Evolutionary conservation across 176 grass and related monocot genomes (phyloP), one percentile per base, ranked within the genome.

Genomic region (Carex littledalei): DNA sequence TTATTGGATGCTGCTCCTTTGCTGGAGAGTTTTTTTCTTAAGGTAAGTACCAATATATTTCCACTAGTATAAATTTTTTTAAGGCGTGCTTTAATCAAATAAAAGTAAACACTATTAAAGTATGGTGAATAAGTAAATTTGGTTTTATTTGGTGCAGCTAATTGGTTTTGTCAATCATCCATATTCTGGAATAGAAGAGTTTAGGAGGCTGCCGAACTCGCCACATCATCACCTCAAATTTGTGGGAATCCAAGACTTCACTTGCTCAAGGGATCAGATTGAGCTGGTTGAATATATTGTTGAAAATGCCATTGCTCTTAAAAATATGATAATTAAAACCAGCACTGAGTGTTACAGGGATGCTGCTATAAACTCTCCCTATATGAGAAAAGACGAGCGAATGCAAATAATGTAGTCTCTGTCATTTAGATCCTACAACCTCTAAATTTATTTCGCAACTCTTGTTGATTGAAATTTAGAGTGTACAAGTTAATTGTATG

Each of bases 261-360:
- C 74, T 34, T 78, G 50, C 74, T 78, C 52, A 26, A 31, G 52
- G 14, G 74, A 56, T 53, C 74, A 78, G 22, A 78, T 78, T 56
- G 74, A 78, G 49, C 74, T 78, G 74, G 47, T 56, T 78, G 50
- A 78, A 17, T 78, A 56, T 78, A 32, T 55, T 55, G 50, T 78
- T 56, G 50, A 55, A 78, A 78, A 78, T 78, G 74, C 74, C 11
- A 78, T 52, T 78, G 50, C 24, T 56, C 74, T 78, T 78, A 26
- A 56, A 6, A 54, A 78, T 32, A 32, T 78, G 74, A 56, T 32
- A 56, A 56, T 78, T 31, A 26, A 78, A 78, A 78, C 74, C 13
- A 56, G 29, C 14, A 7, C 0, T 4, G 24, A 5, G 13, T 54
- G 47, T 78, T 78, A 78, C 31, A 78, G 6, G 74, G 15, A 78